Conservation (phyloP, 2,329 filamentous ascomycete genomes). For the Tolypocladium inflatum region DNA sequence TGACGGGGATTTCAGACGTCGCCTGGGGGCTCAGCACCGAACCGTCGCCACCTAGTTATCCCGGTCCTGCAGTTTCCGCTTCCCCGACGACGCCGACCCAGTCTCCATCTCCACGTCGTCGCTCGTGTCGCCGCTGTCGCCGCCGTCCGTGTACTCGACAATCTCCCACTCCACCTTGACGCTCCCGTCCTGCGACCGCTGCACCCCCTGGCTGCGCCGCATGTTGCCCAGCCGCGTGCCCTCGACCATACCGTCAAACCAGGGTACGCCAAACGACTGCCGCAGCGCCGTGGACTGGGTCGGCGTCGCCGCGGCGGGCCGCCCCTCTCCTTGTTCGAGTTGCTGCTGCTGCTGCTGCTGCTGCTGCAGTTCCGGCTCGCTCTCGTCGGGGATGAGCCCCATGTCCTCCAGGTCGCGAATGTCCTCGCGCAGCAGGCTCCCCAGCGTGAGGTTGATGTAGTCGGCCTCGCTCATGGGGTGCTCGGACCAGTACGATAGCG, state of each 20-base stretch:
- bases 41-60: slow-evolving; percentile 15
- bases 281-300: slow-evolving; percentile 23
- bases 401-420: slow-evolving; percentile 64
- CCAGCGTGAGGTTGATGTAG: slow-evolving; percentile 74
- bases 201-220: slow-evolving; percentile 49
- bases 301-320: slow-evolving; percentile 7
- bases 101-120: slow-evolving; percentile 26
- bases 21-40: not conserved
- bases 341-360: not conserved
- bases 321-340: slow-evolving; percentile 5
- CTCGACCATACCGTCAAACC: slow-evolving; percentile 76
- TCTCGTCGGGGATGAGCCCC: slow-evolving; percentile 53
- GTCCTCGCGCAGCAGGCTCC: slow-evolving; percentile 63
- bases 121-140: slow-evolving; percentile 9
- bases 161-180: slow-evolving; percentile 76
- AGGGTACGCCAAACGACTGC: slow-evolving; percentile 65
- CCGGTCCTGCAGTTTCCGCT: slow-evolving; percentile 42
- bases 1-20: not conserved
- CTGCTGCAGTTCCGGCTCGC: slow-evolving; percentile 15
- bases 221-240: slow-evolving; percentile 63
- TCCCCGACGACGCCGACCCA: slow-evolving; percentile 27
- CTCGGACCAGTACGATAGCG: slow-evolving; percentile 77
- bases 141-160: slow-evolving; percentile 55
- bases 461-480: slow-evolving; percentile 59
- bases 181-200: slow-evolving; percentile 48